Evolutionary conservation across 1,284 basidiomycete genomes (phyloP), one percentile per base, ranked within the genome.

Genomic region (Laetiporus sulphureus): DNA sequence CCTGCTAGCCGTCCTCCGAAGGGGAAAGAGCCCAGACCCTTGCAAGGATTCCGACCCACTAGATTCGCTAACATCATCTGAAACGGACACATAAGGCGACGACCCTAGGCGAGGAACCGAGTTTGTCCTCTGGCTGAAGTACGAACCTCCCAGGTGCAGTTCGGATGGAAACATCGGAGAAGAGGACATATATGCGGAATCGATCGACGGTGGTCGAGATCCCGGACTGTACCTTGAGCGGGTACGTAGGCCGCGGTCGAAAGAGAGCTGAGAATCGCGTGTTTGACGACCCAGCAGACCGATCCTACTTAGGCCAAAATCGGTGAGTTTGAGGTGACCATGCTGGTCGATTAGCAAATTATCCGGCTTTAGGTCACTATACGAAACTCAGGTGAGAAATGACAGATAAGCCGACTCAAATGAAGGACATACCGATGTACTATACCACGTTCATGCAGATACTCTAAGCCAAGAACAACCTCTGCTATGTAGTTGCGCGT

Each of bases 261-360:
- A 53, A 13, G 55, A 46, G 20, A 81, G 66, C 41, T 82, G 80
- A 34, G 74, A 71, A 56, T 87, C 89, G 27, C 89, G 83, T 18
- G 93, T 93, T 62, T 99, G 96, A 57, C 96, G 90, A 39, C 95
- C 94, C 15, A 99, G 73, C 22, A 99, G 71, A 79, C 96, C 96
- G 53, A 98, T 97, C 58, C 93, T 83, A 49, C 93, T 97, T 19
- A 99, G 69, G 45, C 96, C 96, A 63, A 99, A 99, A 65, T 99
- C 96, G 18, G 95, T 98, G 24, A 99, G 76, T 65, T 98, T 98
- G 52, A 99, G 72, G 60, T 99, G 95, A 8, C 95, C 95, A 52
- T 92, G 86, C 38, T 91, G 80, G 64, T 99, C 94, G 55, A 99
- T 98, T 29, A 99, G 83, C 34, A 98, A 66, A 60, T 99, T 99